Evolutionary conservation across 345 rosid species (phyloP), one percentile per base, ranked within the genome.

Genomic region (Brassica rapa): DNA sequence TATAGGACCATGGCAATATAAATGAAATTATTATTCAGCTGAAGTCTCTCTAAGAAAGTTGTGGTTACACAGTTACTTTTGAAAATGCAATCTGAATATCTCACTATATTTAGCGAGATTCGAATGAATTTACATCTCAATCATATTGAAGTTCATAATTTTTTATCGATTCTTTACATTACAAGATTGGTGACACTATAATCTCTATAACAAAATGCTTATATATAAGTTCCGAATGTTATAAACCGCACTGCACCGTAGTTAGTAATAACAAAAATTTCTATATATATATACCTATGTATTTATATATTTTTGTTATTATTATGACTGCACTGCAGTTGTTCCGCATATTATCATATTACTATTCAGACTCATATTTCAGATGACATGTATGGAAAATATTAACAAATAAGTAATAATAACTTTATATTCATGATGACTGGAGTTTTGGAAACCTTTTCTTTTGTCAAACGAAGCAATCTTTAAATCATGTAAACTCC

Each of bases 371-470:
- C 30, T 27, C 30, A 27, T 51, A 21, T 56, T 16, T 21, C 56
- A 37, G 7, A 23, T 3, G 5, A 8, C 32, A 67, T 35, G 16
- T 9, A 66, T 15, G 3, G 3, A 64, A 62, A 74, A 51, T 25
- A 15, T 16, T 11, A 30, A 57, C 0, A 66, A 16, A 12, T 49
- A 49, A 27, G 25, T 15, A 15, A 29, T 19, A 7, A 7, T 19
- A 68, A 61, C 70, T 12, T 68, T 61, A 69, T 61, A 24, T 10
- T 77, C 19, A 68, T 62, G 55, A 68, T 62, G 55, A 24, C 80
- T 53, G 70, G 75, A 63, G 56, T 32, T 70, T 61, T 33, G 71
- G 55, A 53, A 37, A 30, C 43, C 16, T 77, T 77, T 70, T 49
- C 7, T 5, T 56, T 33, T 9, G 71, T 37, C 66, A 63, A 77